Percentiles rank a stretch among this genome's conserved stretches.
These are phyloP conservation scores for Elsinoe perseae DNA, from an alignment of 2,329 filamentous ascomycete species.

Conservation along the genomic window DNA sequence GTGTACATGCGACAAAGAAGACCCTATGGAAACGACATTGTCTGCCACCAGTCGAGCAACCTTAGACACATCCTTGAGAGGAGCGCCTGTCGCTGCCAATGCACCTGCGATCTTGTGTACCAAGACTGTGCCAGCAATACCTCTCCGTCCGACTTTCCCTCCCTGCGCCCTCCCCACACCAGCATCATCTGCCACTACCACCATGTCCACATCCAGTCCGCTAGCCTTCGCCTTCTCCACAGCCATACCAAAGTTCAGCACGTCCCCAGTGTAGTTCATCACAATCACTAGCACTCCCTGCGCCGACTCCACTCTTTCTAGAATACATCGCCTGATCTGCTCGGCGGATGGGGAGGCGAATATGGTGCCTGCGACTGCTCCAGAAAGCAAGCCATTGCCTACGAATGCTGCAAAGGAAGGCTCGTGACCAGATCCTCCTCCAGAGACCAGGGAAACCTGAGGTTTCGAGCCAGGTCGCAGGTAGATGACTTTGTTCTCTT, in stretches of 20 bases:
- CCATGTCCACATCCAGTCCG: conserved; percentile 74
- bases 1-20: conserved; percentile 84
- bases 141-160: conserved; percentile 86
- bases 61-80: conserved; percentile 61
- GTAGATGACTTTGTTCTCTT: conserved; percentile 76
- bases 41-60: conserved; percentile 63
- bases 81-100: conserved; percentile 59
- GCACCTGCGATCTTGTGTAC: conserved; percentile 88
- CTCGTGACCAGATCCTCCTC: conserved; percentile 85
- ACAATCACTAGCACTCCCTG: conserved; percentile 80
- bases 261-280: conserved; percentile 61
- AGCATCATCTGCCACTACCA: conserved; percentile 86
- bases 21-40: conserved; percentile 78
- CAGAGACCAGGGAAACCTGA: conserved; percentile 74
- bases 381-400: conserved; percentile 69
- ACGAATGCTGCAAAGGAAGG: conserved; percentile 83
- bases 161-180: conserved; percentile 73
- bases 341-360: conserved; percentile 75
- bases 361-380: conserved; percentile 77
- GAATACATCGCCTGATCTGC: conserved; percentile 71
- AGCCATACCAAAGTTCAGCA: conserved; percentile 49
- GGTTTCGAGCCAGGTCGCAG: conserved; percentile 50
- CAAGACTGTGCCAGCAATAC: conserved; percentile 83
- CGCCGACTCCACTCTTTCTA: conserved; percentile 60
- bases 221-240: conserved; percentile 83